These are phyloP conservation scores for Pleurotus platypus DNA, from an alignment of 768 basidiomycete genomes.

Conservation along the genomic window DNA sequence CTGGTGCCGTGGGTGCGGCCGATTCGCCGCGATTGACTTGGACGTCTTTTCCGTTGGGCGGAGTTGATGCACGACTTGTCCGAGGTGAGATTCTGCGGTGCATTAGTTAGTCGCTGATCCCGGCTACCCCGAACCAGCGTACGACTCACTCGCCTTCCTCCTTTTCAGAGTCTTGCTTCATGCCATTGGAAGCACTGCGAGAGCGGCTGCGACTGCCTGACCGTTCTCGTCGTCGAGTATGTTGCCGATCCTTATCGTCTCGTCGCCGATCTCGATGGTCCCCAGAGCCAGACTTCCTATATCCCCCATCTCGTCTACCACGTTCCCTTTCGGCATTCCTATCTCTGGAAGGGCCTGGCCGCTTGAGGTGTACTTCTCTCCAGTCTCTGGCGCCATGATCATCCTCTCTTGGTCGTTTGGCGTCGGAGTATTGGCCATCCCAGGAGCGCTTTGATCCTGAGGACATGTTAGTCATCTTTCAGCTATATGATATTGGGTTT, in stretches of 20 bases:
- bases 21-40: neutral
- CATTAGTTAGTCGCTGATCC: too few species aligned
- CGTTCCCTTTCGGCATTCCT: conserved; percentile 29
- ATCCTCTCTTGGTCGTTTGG: conserved; percentile 55
- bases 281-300: conserved; percentile 33
- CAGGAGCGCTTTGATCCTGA: conserved; percentile 44
- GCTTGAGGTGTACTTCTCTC: conserved; percentile 64
- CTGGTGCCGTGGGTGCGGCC: conserved; percentile 15
- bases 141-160: conserved; percentile 92
- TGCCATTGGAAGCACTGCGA: conserved; percentile 11
- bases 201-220: conserved; percentile 2
- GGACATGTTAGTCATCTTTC: conserved; percentile 76
- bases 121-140: conserved; percentile 8
- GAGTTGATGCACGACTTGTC: conserved; percentile 22
- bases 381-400: conserved; percentile 57
- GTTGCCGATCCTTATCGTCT: conserved; percentile 19
- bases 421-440: conserved; percentile 9
- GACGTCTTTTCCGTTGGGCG: neutral
- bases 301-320: conserved; percentile 34
- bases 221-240: conserved; percentile 12
- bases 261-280: conserved; percentile 28
- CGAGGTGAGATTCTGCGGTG: conserved; percentile 63
- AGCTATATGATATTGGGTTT: conserved; percentile 43
- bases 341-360: conserved; percentile 13
- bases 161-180: conserved; percentile 51